Conservation (phyloP, 2,329 filamentous ascomycete species). For the Fusarium globosum region DNA sequence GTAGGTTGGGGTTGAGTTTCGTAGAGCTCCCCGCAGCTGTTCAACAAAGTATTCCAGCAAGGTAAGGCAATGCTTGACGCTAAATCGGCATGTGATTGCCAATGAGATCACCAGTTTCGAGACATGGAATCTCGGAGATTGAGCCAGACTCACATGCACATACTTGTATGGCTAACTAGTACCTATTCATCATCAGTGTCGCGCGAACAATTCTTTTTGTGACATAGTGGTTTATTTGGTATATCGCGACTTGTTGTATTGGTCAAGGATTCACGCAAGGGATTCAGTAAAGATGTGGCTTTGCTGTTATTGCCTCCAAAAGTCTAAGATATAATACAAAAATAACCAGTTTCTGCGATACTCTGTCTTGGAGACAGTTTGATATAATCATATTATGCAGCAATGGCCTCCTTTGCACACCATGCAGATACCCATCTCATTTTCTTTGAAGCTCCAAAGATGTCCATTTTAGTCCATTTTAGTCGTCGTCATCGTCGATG, state of each 20-base stretch:
- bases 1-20: constrained; percentile 32
- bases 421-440: constrained; percentile 1
- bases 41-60: constrained; percentile 32
- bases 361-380: not conserved
- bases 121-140: constrained; percentile 24
- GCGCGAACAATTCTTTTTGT: not conserved
- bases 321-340: constrained; percentile 4
- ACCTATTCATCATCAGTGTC: not conserved
- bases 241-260: not conserved
- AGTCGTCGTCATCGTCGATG: constrained; percentile 71
- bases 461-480: constrained; percentile 47
- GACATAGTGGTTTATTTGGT: not conserved
- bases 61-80: constrained; percentile 20
- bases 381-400: constrained; percentile 27
- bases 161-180: not conserved
- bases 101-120: constrained; percentile 41
- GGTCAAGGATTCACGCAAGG: not conserved
- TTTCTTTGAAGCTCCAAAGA: not conserved
- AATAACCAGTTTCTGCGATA: not conserved
- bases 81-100: constrained; percentile 48
- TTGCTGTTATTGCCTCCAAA: not conserved
- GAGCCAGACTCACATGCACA: constrained; percentile 22
- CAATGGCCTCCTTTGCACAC: constrained; percentile 14
- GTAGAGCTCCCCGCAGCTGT: constrained; percentile 40
- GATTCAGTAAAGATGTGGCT: not conserved